Percentiles rank a stretch among this genome's conserved stretches.
These are phyloP conservation scores for Aspergillus pseudoterreus DNA, from an alignment of 2,329 filamentous ascomycete species.

Conservation along the genomic window DNA sequence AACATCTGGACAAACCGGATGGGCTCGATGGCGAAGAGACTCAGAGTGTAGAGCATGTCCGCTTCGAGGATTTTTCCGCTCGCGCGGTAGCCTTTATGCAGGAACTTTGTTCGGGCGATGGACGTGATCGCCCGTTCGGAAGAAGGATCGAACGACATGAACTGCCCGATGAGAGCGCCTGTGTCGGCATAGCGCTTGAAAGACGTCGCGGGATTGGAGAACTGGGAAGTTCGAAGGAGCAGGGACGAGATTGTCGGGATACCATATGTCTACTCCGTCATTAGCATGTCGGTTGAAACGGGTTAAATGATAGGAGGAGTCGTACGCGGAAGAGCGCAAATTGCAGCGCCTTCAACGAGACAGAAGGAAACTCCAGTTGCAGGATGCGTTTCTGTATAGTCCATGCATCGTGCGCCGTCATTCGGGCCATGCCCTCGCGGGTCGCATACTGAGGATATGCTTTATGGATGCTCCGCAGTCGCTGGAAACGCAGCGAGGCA, in stretches of 20 bases:
- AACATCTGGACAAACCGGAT: slow-evolving; percentile 59
- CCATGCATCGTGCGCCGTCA: slow-evolving; percentile 53
- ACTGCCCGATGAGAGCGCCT: slow-evolving; percentile 46
- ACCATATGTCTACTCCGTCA: slow-evolving; percentile 47
- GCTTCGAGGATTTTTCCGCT: slow-evolving; percentile 57
- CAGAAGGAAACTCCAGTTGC: slow-evolving; percentile 54
- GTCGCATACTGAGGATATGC: slow-evolving; percentile 41
- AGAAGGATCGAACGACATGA: slow-evolving; percentile 41
- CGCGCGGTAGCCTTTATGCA: slow-evolving; percentile 56
- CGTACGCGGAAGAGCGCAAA: slow-evolving; percentile 57
- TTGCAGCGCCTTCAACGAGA: slow-evolving; percentile 48
- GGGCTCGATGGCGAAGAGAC: slow-evolving; percentile 64
- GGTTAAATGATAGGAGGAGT: background rate
- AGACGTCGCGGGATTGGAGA: slow-evolving; percentile 42
- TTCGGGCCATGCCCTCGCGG: slow-evolving; percentile 41
- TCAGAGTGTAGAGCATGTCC: slow-evolving; percentile 63
- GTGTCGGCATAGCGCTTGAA: slow-evolving; percentile 55
- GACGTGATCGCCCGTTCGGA: slow-evolving; percentile 48
- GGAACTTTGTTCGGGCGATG: slow-evolving; percentile 61
- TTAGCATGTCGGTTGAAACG: background rate
- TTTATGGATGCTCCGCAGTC: slow-evolving; percentile 32
- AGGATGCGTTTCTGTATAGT: slow-evolving; percentile 46
- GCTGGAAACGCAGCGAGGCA: slow-evolving; percentile 24
- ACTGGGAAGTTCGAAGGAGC: slow-evolving; percentile 48
- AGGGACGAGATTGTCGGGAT: slow-evolving; percentile 53